Percentiles rank a stretch among this genome's conserved stretches.
These are phyloP conservation scores for Vitis hybrid DNA, from an alignment of 177 flowering plant genomes.

Conservation along the genomic window DNA sequence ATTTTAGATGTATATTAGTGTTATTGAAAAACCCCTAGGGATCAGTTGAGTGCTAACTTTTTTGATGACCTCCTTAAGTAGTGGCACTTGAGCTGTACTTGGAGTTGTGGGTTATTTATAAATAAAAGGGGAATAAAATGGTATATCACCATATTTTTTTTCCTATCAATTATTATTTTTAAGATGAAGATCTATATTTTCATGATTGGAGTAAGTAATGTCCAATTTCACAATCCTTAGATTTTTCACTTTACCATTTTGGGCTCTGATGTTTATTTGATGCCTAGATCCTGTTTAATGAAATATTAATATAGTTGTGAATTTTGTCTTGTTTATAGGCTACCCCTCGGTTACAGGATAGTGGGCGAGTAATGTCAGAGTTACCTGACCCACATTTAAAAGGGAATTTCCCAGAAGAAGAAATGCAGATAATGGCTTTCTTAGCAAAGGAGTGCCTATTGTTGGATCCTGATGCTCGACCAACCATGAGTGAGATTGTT, in stretches of 20 bases:
- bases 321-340: conserved; percentile 48
- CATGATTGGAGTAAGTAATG: neutral
- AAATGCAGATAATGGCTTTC: conserved; percentile 90
- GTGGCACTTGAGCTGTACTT: no score
- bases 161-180: no score
- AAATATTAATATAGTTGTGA: neutral
- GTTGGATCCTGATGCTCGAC: conserved; percentile 90
- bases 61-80: no score
- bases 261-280: neutral
- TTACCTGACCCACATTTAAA: conserved; percentile 78
- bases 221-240: neutral
- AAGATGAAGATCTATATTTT: no score
- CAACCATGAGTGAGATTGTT: conserved; percentile 93
- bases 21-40: no score
- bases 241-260: neutral
- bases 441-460: conserved; percentile 92
- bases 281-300: neutral
- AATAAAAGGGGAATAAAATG: no score
- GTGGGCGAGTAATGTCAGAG: conserved; percentile 63
- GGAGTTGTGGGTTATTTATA: no score
- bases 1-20: no score
- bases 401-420: conserved; percentile 76
- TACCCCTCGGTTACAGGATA: conserved; percentile 68
- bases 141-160: no score
- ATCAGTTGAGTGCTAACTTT: no score